Evolutionary conservation across 2,329 filamentous ascomycete species (phyloP), one percentile per base, ranked within the genome.

Genomic region (Pseudophaeomoniella oleicola): DNA sequence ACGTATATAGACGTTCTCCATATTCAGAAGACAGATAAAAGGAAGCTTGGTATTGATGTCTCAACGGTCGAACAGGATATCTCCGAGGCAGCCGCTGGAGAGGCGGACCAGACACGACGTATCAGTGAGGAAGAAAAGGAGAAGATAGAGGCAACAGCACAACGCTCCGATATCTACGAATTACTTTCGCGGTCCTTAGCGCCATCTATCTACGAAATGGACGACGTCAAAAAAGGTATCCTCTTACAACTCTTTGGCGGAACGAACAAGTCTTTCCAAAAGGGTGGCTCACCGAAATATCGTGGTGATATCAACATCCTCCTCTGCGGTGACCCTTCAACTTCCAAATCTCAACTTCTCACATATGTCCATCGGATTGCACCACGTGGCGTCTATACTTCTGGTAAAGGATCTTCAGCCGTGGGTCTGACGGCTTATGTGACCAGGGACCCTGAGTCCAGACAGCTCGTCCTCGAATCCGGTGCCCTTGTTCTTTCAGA

Each of bases 201-300:
- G 2, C 90, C 90, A 11, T 94, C 87, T 41, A 81, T 98, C 51
- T 94, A 92, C 62, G 90, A 98, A 59, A 82, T 93, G 78, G 90
- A 98, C 47, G 90, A 98, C 51, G 86, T 96, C 34, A 98, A 98
- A 69, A 98, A 98, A 62, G 90, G 90, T 9, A 94, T 98, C 42
- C 67, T 98, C 9, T 75, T 98, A 3, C 90, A 98, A 53, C 74
- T 98, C 30, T 98, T 98, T 54, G 88, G 90, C 27, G 90, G 90
- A 39, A 94, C 90, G 19, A 98, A 98, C 67, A 98, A 98, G 63
- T 84, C 83, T 1, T 98, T 98, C 57, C 75, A 93, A 40, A 96
- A 94, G 59, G 90, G 90, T 38, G 90, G 87, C 39, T 94, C 83
- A 52, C 90, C 90, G 4, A 87, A 81, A 50, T 98, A 98, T 57